A percentile compares a stretch with the other conserved stretches of the same genome.
Conservation (phyloP, 352 stramenopile species). For the Phytophthora constricta region DNA sequence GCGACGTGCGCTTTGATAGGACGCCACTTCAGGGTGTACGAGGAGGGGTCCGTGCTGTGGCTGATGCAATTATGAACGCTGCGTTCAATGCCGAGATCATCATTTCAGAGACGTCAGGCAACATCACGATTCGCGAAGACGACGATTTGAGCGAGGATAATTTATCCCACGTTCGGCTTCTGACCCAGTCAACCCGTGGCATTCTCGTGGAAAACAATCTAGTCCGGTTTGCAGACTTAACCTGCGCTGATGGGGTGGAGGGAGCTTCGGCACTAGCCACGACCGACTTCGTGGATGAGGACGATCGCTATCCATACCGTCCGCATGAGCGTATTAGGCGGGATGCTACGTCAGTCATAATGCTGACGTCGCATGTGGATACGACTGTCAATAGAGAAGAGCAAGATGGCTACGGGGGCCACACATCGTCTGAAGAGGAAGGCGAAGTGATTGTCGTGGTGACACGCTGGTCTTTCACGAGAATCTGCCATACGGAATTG, state of each 20-base stretch:
- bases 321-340: conserved; percentile 38
- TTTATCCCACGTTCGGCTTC: conserved; percentile 45
- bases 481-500: conserved; percentile 36
- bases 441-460: conserved; percentile 37
- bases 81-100: conserved; percentile 64
- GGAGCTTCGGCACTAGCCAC: conserved; percentile 19
- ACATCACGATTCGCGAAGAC: conserved; percentile 63
- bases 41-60: conserved; percentile 39
- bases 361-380: conserved; percentile 29
- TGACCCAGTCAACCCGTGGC: conserved; percentile 33
- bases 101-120: conserved; percentile 54
- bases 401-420: conserved; percentile 3
- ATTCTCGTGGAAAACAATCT: conserved; percentile 46
- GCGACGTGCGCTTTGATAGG: conserved; percentile 52
- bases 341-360: conserved; percentile 41
- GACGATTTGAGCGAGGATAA: conserved; percentile 50
- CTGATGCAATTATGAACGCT: conserved; percentile 49
- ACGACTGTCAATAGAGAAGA: background rate
- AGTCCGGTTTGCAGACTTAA: conserved; percentile 23
- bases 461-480: conserved; percentile 40
- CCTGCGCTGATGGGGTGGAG: background rate
- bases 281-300: conserved; percentile 46
- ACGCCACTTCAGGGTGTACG: conserved; percentile 37
- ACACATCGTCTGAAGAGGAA: conserved; percentile 32
- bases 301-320: conserved; percentile 49